These are phyloP conservation scores for Pestalotiopsis sp. DNA, from an alignment of 2,329 filamentous ascomycete species.

Conservation along the genomic window DNA sequence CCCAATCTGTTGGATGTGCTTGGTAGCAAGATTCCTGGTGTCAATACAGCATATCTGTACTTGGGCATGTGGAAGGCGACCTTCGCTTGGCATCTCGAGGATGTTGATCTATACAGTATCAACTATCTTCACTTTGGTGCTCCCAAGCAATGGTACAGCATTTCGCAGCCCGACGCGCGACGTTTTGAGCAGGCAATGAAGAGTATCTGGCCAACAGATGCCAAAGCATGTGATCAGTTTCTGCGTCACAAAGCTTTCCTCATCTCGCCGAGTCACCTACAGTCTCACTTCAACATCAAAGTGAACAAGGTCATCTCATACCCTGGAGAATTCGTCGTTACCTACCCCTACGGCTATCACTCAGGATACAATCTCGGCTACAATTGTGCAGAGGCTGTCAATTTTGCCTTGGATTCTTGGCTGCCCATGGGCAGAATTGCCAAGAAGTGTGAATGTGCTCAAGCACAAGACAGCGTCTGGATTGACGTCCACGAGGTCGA, in stretches of 20 bases:
- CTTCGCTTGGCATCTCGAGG: constrained; percentile 98
- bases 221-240: constrained; percentile 95
- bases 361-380: constrained; percentile 98
- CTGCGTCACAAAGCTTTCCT: constrained; percentile 96
- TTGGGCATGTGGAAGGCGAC: constrained; percentile 99
- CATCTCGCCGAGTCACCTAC: constrained; percentile 86
- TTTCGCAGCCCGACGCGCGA: constrained; percentile 91
- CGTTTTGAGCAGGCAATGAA: constrained; percentile 95
- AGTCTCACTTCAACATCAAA: constrained; percentile 88
- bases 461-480: constrained; percentile 97
- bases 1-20: constrained; percentile 92
- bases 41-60: constrained; percentile 97
- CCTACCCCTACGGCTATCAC: constrained; percentile 97
- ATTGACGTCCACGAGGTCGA: constrained; percentile 96
- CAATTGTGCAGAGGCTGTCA: constrained; percentile 98
- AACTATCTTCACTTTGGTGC: constrained; percentile 99
- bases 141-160: constrained; percentile 99
- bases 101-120: constrained; percentile 98
- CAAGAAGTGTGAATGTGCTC: constrained; percentile 94
- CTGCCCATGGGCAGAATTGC: constrained; percentile 92
- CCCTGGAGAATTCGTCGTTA: constrained; percentile 97
- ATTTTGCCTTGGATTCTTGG: constrained; percentile 96
- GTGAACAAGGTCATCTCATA: constrained; percentile 96
- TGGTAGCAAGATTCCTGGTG: constrained; percentile 92
- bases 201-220: constrained; percentile 90